phyloP scores from a whole-genome alignment of 441 rosid genomes.

The Erysimum pusillum region DNA sequence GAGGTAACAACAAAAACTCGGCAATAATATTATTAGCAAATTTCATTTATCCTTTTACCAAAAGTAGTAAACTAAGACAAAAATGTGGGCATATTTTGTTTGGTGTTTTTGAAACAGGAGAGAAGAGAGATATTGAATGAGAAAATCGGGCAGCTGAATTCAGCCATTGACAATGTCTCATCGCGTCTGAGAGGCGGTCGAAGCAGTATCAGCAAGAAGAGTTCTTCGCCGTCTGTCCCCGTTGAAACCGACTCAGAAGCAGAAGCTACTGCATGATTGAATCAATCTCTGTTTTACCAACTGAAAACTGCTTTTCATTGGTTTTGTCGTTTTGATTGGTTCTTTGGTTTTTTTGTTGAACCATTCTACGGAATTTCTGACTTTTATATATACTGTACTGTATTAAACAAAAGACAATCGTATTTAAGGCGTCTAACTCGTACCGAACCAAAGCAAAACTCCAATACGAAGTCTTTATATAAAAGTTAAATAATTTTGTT shows the following conservation, averaged over 20 bases:
- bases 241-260: constrained; percentile 67
- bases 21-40: not conserved
- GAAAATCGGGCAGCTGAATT: constrained; percentile 82
- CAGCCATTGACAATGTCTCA: constrained; percentile 86
- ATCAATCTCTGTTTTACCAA: not conserved
- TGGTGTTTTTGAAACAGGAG: not conserved
- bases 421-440: too few species aligned
- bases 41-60: not conserved
- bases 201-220: constrained; percentile 26
- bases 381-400: too few species aligned
- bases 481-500: too few species aligned
- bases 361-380: not conserved
- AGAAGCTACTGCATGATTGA: constrained; percentile 59
- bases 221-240: constrained; percentile 51
- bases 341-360: constrained; percentile 1
- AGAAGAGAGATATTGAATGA: constrained; percentile 72
- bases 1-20: constrained; percentile 58
- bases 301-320: not conserved
- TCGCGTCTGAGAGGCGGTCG: constrained; percentile 75
- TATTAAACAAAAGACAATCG: too few species aligned
- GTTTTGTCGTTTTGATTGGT: not conserved
- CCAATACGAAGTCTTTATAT: too few species aligned
- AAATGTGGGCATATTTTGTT: not conserved
- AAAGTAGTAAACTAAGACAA: not conserved
- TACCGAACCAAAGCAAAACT: too few species aligned